Conservation (phyloP, 2,329 filamentous ascomycete genomes). For the Xylaria multiplex region DNA sequence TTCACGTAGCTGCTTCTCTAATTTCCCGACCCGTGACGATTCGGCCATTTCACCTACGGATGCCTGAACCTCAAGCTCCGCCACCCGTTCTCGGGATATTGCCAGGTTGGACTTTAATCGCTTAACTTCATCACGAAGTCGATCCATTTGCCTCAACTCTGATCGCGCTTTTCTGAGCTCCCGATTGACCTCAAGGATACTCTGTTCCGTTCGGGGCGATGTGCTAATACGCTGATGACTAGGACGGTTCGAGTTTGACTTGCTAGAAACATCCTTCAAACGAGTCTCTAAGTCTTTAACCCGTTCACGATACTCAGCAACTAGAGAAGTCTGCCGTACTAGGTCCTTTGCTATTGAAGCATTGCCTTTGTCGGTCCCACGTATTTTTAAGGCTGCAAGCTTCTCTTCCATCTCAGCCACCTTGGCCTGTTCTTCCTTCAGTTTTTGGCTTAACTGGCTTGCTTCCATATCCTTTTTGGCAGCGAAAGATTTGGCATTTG, state of each 20-base stretch:
- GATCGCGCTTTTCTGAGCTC: conserved; percentile 65
- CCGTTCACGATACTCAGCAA: conserved; percentile 66
- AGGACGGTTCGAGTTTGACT: conserved; percentile 47
- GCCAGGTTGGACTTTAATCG: conserved; percentile 62
- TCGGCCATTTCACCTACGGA: conserved; percentile 42
- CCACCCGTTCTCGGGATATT: conserved; percentile 57
- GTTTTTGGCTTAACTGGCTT: conserved; percentile 69
- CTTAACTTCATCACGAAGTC: conserved; percentile 63
- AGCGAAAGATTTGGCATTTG: conserved; percentile 80
- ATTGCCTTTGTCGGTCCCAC: conserved; percentile 56
- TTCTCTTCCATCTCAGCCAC: conserved; percentile 72
- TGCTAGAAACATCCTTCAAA: conserved; percentile 56
- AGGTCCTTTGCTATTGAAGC: conserved; percentile 63
- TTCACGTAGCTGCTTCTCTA: conserved; percentile 57
- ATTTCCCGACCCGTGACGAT: conserved; percentile 51
- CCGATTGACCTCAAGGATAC: conserved; percentile 62
- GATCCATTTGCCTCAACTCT: conserved; percentile 63
- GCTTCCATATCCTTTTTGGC: conserved; percentile 80
- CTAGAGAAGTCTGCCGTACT: conserved; percentile 66
- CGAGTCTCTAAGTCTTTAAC: conserved; percentile 67
- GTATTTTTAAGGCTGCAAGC: conserved; percentile 55
- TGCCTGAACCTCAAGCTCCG: conserved; percentile 52
- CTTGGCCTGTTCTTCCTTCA: conserved; percentile 74
- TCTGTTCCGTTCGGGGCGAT: conserved; percentile 62
- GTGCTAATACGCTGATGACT: conserved; percentile 53